phyloP scores from a whole-genome alignment of 192 early-diverging fungal species.

The Mortierella claussenii region DNA sequence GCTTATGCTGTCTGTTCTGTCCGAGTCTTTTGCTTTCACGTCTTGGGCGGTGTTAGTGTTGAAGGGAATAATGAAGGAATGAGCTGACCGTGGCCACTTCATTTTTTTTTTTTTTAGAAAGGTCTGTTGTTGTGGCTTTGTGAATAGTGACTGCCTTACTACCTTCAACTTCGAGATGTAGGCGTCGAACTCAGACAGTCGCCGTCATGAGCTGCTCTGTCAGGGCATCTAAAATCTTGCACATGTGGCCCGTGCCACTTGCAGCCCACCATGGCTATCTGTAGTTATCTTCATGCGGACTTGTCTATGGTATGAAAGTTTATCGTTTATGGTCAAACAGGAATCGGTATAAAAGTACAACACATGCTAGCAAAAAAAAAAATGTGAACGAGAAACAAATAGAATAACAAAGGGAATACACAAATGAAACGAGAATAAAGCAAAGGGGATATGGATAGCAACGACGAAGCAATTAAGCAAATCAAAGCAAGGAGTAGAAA shows the following conservation, averaged over 20 bases:
- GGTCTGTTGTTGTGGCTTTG: slow-evolving; percentile 26
- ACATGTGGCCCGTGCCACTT: too few relatives aligned
- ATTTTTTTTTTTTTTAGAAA: background rate
- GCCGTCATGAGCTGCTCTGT: too few relatives aligned
- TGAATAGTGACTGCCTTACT: background rate
- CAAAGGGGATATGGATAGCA: background rate
- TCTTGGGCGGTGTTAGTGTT: too few relatives aligned
- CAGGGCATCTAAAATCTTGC: too few relatives aligned
- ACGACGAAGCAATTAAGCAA: background rate
- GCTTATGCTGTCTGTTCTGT: too few relatives aligned
- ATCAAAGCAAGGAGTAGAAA: background rate
- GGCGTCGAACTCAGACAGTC: too few relatives aligned
- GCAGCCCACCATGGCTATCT: too few relatives aligned
- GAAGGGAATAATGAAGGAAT: too few relatives aligned
- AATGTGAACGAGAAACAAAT: background rate
- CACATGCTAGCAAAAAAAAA: slow-evolving; percentile 5
- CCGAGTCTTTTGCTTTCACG: too few relatives aligned
- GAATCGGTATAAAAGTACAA: background rate
- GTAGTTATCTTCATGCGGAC: too few relatives aligned
- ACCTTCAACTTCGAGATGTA: too few relatives aligned
- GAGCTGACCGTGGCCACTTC: background rate
- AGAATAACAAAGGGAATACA: background rate
- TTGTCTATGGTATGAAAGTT: too few relatives aligned
- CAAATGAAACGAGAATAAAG: slow-evolving; percentile 1
- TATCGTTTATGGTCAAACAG: background rate